Conservation (phyloP, 768 basidiomycete genomes). For the Pisolithus orientalis region DNA sequence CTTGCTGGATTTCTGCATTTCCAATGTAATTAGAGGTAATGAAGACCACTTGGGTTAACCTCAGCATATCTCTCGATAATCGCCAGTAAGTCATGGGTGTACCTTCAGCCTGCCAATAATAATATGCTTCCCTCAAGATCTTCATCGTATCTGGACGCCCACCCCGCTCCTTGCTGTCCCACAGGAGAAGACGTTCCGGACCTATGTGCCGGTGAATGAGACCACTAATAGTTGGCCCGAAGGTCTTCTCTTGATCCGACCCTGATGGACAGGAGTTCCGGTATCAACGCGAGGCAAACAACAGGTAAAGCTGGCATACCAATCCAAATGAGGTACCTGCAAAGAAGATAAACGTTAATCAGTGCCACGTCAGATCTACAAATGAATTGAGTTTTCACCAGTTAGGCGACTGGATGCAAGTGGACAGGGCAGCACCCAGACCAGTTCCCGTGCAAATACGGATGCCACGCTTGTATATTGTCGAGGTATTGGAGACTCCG, state of each 20-base stretch:
- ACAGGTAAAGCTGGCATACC: slow-evolving; percentile 29
- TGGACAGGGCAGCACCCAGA: slow-evolving; percentile 73
- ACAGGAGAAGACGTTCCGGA: slow-evolving; percentile 67
- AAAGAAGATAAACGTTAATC: slow-evolving; percentile 1
- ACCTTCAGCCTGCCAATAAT: slow-evolving; percentile 70
- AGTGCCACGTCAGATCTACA: neutral
- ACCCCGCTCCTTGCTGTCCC: slow-evolving; percentile 72
- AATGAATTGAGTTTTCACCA: slow-evolving; percentile 39
- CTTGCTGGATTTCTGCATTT: slow-evolving; percentile 74
- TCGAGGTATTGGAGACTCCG: slow-evolving; percentile 75
- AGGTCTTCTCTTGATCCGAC: slow-evolving; percentile 79
- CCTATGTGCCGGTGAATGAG: slow-evolving; percentile 66
- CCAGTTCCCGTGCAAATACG: slow-evolving; percentile 81
- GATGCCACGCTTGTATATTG: slow-evolving; percentile 72
- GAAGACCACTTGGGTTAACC: slow-evolving; percentile 50
- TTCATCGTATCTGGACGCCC: slow-evolving; percentile 77
- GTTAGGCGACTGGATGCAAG: slow-evolving; percentile 68
- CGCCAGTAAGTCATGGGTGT: neutral
- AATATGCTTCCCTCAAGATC: slow-evolving; percentile 61
- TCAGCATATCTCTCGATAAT: neutral
- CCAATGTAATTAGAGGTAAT: slow-evolving; percentile 81
- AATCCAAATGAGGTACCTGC: slow-evolving; percentile 77
- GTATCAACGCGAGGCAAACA: slow-evolving; percentile 6
- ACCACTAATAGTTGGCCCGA: slow-evolving; percentile 72
- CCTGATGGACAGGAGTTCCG: slow-evolving; percentile 33